Percentiles rank a stretch among this genome's conserved stretches.
phyloP scores from a whole-genome alignment of 1,139 yeast genomes.

The Suhomyces anneliseae region DNA sequence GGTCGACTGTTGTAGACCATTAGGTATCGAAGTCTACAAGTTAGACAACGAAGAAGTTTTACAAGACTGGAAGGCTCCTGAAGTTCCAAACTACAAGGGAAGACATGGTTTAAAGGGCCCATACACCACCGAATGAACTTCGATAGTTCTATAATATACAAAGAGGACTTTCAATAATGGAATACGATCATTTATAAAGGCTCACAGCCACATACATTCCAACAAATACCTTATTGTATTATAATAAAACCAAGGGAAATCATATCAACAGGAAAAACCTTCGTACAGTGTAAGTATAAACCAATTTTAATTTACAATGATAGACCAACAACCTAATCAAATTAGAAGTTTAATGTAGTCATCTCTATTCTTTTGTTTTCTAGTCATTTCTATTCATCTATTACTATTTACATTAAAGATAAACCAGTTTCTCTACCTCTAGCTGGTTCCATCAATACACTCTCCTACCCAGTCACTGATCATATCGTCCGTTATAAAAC shows the following conservation, averaged over 20 bases:
- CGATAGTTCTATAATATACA: not conserved
- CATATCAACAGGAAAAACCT: too few species aligned
- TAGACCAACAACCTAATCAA: too few species aligned
- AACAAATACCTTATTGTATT: too few species aligned
- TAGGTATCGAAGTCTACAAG: slow-evolving; percentile 60
- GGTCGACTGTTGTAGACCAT: slow-evolving; percentile 63
- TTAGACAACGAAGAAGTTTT: slow-evolving; percentile 49
- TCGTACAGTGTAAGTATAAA: too few species aligned
- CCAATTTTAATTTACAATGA: too few species aligned
- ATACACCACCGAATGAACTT: too few species aligned
- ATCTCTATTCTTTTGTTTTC: not conserved
- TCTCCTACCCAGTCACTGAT: slow-evolving; percentile 50
- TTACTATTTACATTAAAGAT: too few species aligned
- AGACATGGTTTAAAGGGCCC: slow-evolving; percentile 50
- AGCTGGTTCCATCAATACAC: slow-evolving; percentile 47
- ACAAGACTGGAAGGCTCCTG: slow-evolving; percentile 52
- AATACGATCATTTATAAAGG: too few species aligned
- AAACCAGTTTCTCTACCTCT: slow-evolving; percentile 17
- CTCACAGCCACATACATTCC: too few species aligned
- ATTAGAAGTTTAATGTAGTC: not conserved
- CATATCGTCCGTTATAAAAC: slow-evolving; percentile 43
- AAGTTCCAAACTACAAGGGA: slow-evolving; percentile 52
- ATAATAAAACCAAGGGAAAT: too few species aligned
- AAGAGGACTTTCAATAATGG: too few species aligned
- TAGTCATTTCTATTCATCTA: not conserved